A percentile compares a stretch with the other conserved stretches of the same genome.
Conservation (phyloP, 805 yeast species). For the Spathaspora sp. region DNA sequence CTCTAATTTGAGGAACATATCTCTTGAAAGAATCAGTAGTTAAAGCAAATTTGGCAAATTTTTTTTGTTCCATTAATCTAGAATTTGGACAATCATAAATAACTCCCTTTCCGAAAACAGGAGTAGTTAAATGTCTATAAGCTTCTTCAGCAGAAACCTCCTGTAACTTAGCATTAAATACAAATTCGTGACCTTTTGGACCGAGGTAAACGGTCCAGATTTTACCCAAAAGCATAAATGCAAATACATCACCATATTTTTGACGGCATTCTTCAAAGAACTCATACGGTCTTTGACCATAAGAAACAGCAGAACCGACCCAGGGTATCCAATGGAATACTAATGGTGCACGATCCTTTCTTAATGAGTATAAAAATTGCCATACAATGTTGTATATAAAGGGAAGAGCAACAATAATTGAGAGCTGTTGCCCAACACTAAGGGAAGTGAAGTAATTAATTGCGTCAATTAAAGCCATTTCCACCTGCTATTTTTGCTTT, state of each 20-base stretch:
- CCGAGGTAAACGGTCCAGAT: constrained; percentile 95
- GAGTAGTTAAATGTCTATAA: constrained; percentile 95
- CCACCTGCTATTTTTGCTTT: not conserved
- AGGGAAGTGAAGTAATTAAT: constrained; percentile 20
- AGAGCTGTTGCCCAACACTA: constrained; percentile 22
- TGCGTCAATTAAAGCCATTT: constrained; percentile 24
- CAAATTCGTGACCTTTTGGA: constrained; percentile 96
- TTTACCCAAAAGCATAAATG: constrained; percentile 84
- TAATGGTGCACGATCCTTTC: constrained; percentile 82
- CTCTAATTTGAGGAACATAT: constrained; percentile 85
- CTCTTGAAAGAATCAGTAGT: constrained; percentile 77
- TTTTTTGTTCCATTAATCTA: constrained; percentile 96
- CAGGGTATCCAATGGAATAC: constrained; percentile 94
- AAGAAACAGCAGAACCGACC: constrained; percentile 86
- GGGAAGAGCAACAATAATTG: constrained; percentile 45
- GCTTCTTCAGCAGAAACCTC: constrained; percentile 97
- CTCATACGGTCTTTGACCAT: constrained; percentile 91
- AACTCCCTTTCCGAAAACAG: constrained; percentile 96
- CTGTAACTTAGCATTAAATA: constrained; percentile 80
- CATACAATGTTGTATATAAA: constrained; percentile 61
- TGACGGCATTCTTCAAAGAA: constrained; percentile 76
- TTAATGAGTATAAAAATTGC: constrained; percentile 67
- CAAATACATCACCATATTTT: constrained; percentile 89
- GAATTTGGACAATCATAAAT: constrained; percentile 94
- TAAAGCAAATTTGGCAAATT: constrained; percentile 87